Evolutionary conservation across 2,329 filamentous ascomycete genomes (phyloP), one percentile per base, ranked within the genome.

Genomic region (Elsinoe fawcettii): DNA sequence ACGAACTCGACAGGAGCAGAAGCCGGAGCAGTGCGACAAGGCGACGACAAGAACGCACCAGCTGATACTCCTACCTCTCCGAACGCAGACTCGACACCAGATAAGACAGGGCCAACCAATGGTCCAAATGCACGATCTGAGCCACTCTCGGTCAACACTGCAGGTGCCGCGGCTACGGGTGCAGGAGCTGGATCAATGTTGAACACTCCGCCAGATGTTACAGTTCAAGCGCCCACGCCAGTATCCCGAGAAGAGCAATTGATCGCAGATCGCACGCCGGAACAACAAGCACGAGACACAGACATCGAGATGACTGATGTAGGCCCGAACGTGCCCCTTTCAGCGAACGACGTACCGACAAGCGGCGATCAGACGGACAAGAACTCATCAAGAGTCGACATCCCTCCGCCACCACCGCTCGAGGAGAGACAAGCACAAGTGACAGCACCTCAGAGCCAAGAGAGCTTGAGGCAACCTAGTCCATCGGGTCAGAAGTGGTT

Each of bases 281-380:
- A 75, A 58, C 76, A 79, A 62, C 70, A 74, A 58, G 66, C 72
- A 51, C 65, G 69, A 3, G 81, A 84, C 63, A 78, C 71, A 55
- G 78, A 82, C 62, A 75, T 85, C 56, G 78, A 84, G 57, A 88
- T 89, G 82, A 77, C 78, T 34, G 86, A 88, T 69, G 77, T 76
- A 6, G 65, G 65, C 5, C 69, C 75, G 25, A 67, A 71, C 32
- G 65, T 78, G 41, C 78, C 80, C 27, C 69, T 78, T 41, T 74
- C 78, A n/a, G 66, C 71, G 36, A 74, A 77, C 39, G 78, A 82
- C 55, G 73, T 81, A 16, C 69, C 72, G 22, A 60, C 62, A 8
- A 59, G 53, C 34, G 62, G 63, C 27, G 59, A 59, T 16, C 54
- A 64, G 41, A 63, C 66, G 37, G 64, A 64, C n/a, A 63, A 69